Conservation (phyloP, 2,329 filamentous ascomycete species). For the Raffaelea deltoideospora region DNA sequence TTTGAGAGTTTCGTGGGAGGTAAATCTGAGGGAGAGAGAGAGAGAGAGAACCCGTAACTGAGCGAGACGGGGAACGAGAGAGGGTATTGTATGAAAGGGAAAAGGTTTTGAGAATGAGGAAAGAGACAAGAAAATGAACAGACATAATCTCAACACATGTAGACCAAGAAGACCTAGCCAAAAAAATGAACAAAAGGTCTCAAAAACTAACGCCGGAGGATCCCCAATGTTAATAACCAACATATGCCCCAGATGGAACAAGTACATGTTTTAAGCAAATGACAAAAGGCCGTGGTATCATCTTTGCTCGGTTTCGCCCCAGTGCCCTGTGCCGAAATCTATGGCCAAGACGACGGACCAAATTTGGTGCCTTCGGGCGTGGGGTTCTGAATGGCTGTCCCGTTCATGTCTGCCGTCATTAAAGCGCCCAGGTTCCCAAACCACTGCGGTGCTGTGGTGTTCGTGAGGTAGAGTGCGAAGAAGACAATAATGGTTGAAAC, state of each 20-base stretch:
- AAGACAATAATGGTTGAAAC: conserved; percentile 55
- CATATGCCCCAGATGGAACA: too few relatives aligned
- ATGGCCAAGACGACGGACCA: conserved; percentile 8
- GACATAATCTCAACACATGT: background rate
- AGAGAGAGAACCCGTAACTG: too few relatives aligned
- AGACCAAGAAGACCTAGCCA: too few relatives aligned
- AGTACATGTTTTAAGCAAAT: too few relatives aligned
- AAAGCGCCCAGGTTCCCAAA: conserved; percentile 35
- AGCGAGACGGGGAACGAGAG: too few relatives aligned
- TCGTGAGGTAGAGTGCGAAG: conserved; percentile 48
- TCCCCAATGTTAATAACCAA: too few relatives aligned
- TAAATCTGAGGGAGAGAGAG: background rate
- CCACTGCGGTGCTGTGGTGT: conserved; percentile 41
- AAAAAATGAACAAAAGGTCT: too few relatives aligned
- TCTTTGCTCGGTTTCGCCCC: too few relatives aligned
- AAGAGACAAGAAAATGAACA: background rate
- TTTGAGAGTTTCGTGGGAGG: conserved; percentile 9
- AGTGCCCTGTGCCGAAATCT: too few relatives aligned
- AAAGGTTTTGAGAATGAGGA: background rate
- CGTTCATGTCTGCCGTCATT: background rate
- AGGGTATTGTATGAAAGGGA: too few relatives aligned
- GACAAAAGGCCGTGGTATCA: too few relatives aligned
- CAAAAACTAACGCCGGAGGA: too few relatives aligned
- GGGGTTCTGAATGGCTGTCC: conserved; percentile 2
- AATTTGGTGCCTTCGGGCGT: conserved; percentile 5